Percentiles rank a stretch among this genome's conserved stretches.
Evolutionary conservation across 202 grass and related monocot genomes (phyloP).

Genomic region (Elaeis oleifera): DNA sequence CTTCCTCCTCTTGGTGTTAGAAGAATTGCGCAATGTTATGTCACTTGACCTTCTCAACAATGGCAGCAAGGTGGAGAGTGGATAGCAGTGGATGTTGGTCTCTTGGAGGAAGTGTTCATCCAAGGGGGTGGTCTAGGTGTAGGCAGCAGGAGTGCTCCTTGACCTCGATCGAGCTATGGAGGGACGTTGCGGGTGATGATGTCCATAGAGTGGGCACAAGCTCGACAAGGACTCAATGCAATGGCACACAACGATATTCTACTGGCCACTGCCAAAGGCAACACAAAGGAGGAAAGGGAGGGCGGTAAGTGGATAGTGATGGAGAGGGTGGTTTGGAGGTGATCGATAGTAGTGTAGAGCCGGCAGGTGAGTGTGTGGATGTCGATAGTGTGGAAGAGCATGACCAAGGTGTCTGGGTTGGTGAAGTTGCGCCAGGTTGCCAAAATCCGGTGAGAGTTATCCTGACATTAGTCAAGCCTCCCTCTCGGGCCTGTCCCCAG

Average conservation of each 20-base stretch:
- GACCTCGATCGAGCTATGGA: conserved; percentile 29
- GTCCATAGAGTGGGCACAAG: conserved; percentile 29
- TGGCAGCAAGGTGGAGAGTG: too few species aligned
- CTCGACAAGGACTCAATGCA: conserved; percentile 51
- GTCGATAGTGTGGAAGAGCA: conserved; percentile 39
- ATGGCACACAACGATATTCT: conserved; percentile 5
- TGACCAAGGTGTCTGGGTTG: conserved; percentile 18
- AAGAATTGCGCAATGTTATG: conserved; percentile 59
- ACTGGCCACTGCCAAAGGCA: conserved; percentile 1
- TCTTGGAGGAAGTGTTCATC: too few species aligned
- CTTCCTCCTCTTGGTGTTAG: conserved; percentile 68
- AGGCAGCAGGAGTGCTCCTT: conserved; percentile 26
- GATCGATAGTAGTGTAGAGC: conserved; percentile 15
- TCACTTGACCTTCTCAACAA: too few species aligned
- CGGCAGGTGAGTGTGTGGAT: conserved; percentile 42
- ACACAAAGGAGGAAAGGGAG: conserved; percentile 29
- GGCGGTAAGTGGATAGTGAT: conserved; percentile 34
- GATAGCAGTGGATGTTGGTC: too few species aligned
- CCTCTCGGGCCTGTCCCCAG: too few species aligned
- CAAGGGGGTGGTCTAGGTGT: too few species aligned
- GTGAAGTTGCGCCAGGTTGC: conserved; percentile 61
- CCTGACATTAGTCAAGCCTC: too few species aligned
- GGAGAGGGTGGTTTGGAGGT: conserved; percentile 30
- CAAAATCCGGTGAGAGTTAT: conserved; percentile 30
- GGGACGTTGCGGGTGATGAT: conserved; percentile 3